Base-by-base conservation (phyloP, 169 alveolate genomes). In the Plasmodium malariae region DNA sequence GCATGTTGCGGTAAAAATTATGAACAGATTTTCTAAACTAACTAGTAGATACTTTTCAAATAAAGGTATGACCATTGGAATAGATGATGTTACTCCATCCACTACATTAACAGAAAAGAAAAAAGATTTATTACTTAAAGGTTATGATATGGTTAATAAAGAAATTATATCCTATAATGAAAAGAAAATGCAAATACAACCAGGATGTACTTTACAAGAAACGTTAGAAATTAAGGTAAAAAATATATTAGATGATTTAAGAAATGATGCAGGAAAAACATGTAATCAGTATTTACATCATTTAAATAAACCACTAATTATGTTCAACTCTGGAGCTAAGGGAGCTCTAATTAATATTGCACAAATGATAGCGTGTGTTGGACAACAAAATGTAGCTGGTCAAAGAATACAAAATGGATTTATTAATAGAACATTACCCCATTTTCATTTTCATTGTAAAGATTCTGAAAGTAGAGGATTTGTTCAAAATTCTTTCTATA, bases 301-400 rank as follows among this genome's bases (percentile, higher is more conserved):
- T 48, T 94, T 95, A 63, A 98, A 98, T 91, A 94, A 97, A 76
- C 99, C 99, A 3, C 94, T 97, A 48, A 95, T 98, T 67, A 99
- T 99, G 99, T 98, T 98, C 60, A 91, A 97, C 32, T 98, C 99
- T 21, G 99, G 99, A 5, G 98, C 99, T n/a, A 99, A 99, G 87
- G 99, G 99, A 4, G 97, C 98, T 36, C 96, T 97, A 51, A 97
- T 97, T 17, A 99, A 99, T 92, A 93, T 99, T 59, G 98, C 99
- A 36, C 99, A 99, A 93, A 99, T 99, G 99, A 98, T 99, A 87
- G 99, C 99, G 1, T 98, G 99, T 87, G 99, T 98, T n/a, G 99
- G 99, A 0, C 99, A 99, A 93, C 99, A 99, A 92, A 97, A 97
- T 80, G 99, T 99, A 26, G 92, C 94, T 0, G 96, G 99, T 1